Evolutionary conservation across 2,329 filamentous ascomycete species (phyloP), one percentile per base, ranked within the genome.

Genomic region (Pyrenochaeta sp.): DNA sequence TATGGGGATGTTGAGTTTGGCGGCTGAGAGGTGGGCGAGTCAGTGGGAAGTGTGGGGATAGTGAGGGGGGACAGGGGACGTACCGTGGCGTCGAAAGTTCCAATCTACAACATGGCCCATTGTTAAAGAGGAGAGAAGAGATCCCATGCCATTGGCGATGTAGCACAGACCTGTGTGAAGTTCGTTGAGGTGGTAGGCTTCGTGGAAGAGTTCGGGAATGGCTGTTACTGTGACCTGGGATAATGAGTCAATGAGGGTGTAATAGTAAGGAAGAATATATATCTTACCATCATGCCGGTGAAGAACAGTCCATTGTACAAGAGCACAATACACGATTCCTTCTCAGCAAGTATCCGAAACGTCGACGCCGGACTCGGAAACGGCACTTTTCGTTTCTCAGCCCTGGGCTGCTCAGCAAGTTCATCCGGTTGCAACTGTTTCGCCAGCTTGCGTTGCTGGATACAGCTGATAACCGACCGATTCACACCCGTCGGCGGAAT

Each of bases 81-180:
- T n/a, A n/a, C n/a, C 87, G 32, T 85, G 79, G 26, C 87, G 81
- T 6, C 83, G 78, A 67, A 89, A 95, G 66, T 91, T 91, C 77
- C 82, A 85, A 67, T 90, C 87, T 23, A 89, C 77, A 1, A 83
- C 35, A 15, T 62, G 56, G 10, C 66, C 65, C 53, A 61, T 63
- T 5, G 61, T 61, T 1, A 68, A 43, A 0, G 63, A 61, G 1
- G 63, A 56, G 3, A 61, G 31, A 2, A 68, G 51, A 4, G 57
- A 58, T 6, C 61, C 65, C 3, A 60, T 54, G 7, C 65, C 65
- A 7, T 54, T 55, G 3, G 65, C 44, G 10, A 67, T 67, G 41
- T 67, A 68, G 37, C 63, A 68, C 0, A 68, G 51, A 1, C 65
- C 65, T 8, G 67, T 41, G 5, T 65, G 39, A 2, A 68, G 49